Evolutionary conservation across 495 filamentous ascomycete genomes (phyloP).

Genomic region (Penicillium silybi): DNA sequence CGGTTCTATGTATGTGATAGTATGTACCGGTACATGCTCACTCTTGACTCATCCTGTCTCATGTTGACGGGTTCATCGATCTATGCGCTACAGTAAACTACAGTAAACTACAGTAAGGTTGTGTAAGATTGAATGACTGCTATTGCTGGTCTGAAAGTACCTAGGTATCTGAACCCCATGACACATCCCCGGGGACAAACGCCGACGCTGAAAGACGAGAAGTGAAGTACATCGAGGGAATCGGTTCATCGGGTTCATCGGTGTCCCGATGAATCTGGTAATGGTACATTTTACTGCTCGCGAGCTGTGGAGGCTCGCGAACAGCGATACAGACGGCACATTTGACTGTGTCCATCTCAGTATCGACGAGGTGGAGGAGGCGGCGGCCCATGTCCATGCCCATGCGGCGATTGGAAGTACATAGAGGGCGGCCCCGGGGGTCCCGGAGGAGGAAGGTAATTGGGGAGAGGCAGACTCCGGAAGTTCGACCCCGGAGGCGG

Average conservation of each 20-base stretch:
- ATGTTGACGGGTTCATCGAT: constrained; percentile 11
- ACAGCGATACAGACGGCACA: no score
- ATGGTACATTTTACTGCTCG: neutral
- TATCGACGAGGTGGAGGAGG: constrained; percentile 18
- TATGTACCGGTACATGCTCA: neutral
- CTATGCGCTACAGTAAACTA: no score
- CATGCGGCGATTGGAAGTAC: constrained; percentile 19
- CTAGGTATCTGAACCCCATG: neutral
- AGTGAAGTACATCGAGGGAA: constrained; percentile 7
- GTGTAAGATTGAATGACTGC: neutral
- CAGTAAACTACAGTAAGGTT: no score
- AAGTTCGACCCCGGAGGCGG: constrained; percentile 42
- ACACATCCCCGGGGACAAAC: constrained; percentile 1
- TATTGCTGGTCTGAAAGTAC: neutral
- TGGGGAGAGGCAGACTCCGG: constrained; percentile 30
- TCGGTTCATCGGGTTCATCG: neutral
- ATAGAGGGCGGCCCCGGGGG: constrained; percentile 13
- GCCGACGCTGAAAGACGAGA: constrained; percentile 12
- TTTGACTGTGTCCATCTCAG: neutral
- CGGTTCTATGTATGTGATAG: neutral
- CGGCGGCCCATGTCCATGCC: constrained; percentile 2
- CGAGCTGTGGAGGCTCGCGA: neutral
- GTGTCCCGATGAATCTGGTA: neutral
- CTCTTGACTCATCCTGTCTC: constrained; percentile 29
- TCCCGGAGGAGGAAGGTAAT: constrained; percentile 24